Base-by-base conservation (phyloP, 371 early-diverging fungal genomes). In the Mucor lusitanicus region DNA sequence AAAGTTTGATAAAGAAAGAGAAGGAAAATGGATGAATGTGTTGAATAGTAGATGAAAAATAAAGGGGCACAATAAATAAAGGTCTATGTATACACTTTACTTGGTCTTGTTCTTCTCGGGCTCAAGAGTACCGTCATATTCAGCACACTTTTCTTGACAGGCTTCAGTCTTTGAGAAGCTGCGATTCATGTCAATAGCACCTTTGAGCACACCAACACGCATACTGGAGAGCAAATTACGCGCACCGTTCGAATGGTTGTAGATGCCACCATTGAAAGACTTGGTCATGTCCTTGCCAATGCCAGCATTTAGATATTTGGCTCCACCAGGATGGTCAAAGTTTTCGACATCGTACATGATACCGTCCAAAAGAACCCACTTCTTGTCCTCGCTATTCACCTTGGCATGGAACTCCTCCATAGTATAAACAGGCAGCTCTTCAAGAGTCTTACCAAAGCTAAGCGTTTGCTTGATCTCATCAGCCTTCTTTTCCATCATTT, bases 241-340 rank as follows among this genome's bases (percentile, higher is more conserved):
- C 15, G 94, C 94, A 28, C 90, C 93, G 68, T 92, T 93, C 54
- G 90, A 89, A 71, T 91, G 91, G 73, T 93, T 87, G 77, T 97
- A 95, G 35, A 96, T 86, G 39, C 90, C 92, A 28, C 97, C 97
- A 65, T 94, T 94, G 76, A 97, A 96, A 0, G 91, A 82, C 6
- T 82, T 83, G 17, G 95, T 91, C 84, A 91, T 87, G 70, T 97
- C 95, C 73, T 90, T 90, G 60, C 97, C 97, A 37, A 94, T 75
- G 55, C 83, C 86, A 35, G 86, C 71, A 57, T 84, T 83, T 66
- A 97, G 74, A 64, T 93, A 91, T 55, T 90, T 87, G 59, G 81
- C 85, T 65, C 97, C 97, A 58, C 95, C 96, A 25, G 98, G 98
- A 71, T 98, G 98, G 58, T 95, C 90, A 79, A 98, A 98, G 42